These are phyloP conservation scores for Exserohilum rostratum DNA, from an alignment of 2,329 filamentous ascomycete genomes.

Conservation along the genomic window DNA sequence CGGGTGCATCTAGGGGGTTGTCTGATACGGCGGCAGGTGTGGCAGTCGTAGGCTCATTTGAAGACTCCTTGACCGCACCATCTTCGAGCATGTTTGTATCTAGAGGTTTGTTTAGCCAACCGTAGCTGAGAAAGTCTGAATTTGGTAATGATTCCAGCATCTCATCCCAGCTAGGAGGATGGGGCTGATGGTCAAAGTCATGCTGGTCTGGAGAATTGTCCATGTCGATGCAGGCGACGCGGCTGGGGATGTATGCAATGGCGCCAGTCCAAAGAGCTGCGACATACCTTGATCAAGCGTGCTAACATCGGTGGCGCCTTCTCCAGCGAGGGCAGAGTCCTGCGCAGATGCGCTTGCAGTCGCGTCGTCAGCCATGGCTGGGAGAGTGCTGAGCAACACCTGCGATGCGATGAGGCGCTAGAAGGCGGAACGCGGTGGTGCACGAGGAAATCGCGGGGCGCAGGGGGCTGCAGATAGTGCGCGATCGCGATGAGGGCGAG, in stretches of 20 bases:
- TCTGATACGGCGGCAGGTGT: slow-evolving; percentile 63
- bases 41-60: slow-evolving; percentile 62
- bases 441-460: slow-evolving; percentile 21
- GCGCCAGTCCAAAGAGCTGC: not conserved
- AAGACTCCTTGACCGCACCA: slow-evolving; percentile 50
- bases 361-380: slow-evolving; percentile 46
- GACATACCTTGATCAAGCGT: slow-evolving; percentile 43
- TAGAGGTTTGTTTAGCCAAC: slow-evolving; percentile 34
- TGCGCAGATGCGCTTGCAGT: slow-evolving; percentile 37
- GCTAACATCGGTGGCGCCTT: slow-evolving; percentile 30
- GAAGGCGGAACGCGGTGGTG: slow-evolving; percentile 19
- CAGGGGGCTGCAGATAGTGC: slow-evolving; percentile 6
- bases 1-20: slow-evolving; percentile 72
- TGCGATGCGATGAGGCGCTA: slow-evolving; percentile 29
- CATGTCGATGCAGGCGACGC: slow-evolving; percentile 5
- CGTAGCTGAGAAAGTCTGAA: not conserved
- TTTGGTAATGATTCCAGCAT: not conserved
- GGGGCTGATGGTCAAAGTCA: not conserved
- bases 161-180: not conserved
- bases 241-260: slow-evolving; percentile 3
- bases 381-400: slow-evolving; percentile 18
- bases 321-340: slow-evolving; percentile 31
- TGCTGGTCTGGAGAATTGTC: not conserved
- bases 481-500: slow-evolving; percentile 12
- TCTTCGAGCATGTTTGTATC: slow-evolving; percentile 65